Conservation (phyloP, 106 monocot genomes). For the Dioscorea alata region DNA sequence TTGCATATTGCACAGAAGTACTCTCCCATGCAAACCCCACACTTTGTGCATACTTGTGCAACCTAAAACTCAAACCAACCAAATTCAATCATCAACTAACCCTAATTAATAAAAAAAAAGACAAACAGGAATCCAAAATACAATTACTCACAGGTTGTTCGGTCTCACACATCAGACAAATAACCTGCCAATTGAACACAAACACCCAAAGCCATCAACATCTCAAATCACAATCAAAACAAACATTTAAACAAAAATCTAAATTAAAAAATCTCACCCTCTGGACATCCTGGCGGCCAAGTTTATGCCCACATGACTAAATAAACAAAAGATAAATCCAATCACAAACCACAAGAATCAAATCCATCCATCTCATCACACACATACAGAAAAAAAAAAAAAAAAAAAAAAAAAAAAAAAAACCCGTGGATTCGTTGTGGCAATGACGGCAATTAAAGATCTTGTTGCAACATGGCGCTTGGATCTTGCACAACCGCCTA, state of each 20-base stretch:
- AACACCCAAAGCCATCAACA: not conserved
- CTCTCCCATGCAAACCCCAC: constrained; percentile 91
- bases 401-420: constrained; percentile 7
- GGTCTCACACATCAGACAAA: constrained; percentile 74
- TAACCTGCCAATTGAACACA: constrained; percentile 36
- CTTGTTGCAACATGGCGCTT: constrained; percentile 63
- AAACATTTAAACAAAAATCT: not conserved
- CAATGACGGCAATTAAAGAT: constrained; percentile 61
- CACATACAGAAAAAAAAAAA: not conserved
- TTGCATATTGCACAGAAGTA: constrained; percentile 81
- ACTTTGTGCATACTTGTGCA: constrained; percentile 63
- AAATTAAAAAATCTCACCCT: constrained; percentile 17
- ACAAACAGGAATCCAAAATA: not conserved
- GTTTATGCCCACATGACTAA: constrained; percentile 47
- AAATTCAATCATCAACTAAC: constrained; percentile 1
- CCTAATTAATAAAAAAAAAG: not conserved
- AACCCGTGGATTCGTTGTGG: constrained; percentile 64
- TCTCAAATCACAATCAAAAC: not conserved
- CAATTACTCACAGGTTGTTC: constrained; percentile 54
- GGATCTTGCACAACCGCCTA: constrained; percentile 51
- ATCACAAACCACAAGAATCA: too few species aligned
- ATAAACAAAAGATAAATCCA: not conserved
- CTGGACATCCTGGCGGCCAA: constrained; percentile 40
- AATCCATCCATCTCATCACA: not conserved
- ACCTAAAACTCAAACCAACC: constrained; percentile 19